Percentiles rank a stretch among this genome's conserved stretches.
Conservation (phyloP, 345 rosid genomes). For the Camelina laxa region DNA sequence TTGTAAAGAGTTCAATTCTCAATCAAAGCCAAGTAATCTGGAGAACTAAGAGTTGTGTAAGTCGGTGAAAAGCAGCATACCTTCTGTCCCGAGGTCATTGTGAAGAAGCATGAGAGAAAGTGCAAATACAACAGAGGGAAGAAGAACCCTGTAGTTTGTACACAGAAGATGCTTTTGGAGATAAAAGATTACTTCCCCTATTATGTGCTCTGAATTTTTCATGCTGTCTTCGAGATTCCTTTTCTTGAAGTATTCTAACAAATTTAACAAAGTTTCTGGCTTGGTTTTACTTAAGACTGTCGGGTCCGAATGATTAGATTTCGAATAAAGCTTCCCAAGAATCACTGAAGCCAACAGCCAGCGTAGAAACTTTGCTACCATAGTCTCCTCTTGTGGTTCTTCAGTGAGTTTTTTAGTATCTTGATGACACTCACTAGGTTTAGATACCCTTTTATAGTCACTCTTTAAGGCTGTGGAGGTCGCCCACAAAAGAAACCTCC, state of each 20-base stretch:
- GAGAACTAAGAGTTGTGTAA: conserved; percentile 1
- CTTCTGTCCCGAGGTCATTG: conserved; percentile 46
- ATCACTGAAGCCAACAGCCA: conserved; percentile 84
- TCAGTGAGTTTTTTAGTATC: conserved; percentile 34
- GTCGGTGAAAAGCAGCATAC: conserved; percentile 48
- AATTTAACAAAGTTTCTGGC: conserved; percentile 48
- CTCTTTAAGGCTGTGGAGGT: conserved; percentile 66
- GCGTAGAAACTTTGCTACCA: conserved; percentile 73
- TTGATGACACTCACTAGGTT: conserved; percentile 36
- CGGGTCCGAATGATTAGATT: conserved; percentile 35
- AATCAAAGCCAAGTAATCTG: conserved; percentile 8
- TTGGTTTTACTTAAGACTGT: conserved; percentile 42
- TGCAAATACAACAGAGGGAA: conserved; percentile 72
- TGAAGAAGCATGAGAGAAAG: conserved; percentile 60
- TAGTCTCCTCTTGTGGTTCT: conserved; percentile 59
- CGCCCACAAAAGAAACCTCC: conserved; percentile 75
- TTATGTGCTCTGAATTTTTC: conserved; percentile 45
- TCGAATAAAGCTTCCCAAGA: conserved; percentile 59
- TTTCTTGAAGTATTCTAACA: conserved; percentile 51
- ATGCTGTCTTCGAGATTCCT: conserved; percentile 39
- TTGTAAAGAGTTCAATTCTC: background rate
- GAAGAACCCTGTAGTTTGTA: conserved; percentile 47
- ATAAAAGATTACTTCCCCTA: conserved; percentile 58
- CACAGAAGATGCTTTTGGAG: conserved; percentile 66
- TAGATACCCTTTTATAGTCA: conserved; percentile 45